These are phyloP conservation scores for Ogataea sp. DNA, from an alignment of 805 yeast genomes.

Conservation along the genomic window DNA sequence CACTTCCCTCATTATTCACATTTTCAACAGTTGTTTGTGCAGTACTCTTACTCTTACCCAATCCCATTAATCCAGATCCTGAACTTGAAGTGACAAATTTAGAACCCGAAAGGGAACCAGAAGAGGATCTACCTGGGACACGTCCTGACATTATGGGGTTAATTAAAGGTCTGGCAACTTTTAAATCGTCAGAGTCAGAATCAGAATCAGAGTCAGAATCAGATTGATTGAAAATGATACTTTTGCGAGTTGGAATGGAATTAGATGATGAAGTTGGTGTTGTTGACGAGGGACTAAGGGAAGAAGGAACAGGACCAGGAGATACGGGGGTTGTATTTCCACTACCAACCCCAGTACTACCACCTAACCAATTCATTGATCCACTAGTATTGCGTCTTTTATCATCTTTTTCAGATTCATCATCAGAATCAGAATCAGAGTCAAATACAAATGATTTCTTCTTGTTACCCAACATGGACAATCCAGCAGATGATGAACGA, in stretches of 20 bases:
- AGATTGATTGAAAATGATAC: neutral
- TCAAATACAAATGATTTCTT: conserved; percentile 26
- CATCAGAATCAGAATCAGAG: conserved; percentile 11
- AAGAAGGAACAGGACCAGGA: neutral
- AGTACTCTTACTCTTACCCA: neutral
- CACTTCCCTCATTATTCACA: neutral
- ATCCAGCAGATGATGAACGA: conserved; percentile 4
- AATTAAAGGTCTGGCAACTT: no score
- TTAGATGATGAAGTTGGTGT: neutral
- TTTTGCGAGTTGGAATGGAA: neutral
- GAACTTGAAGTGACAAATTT: neutral
- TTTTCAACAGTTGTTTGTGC: neutral
- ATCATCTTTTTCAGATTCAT: conserved; percentile 18
- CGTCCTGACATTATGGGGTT: no score
- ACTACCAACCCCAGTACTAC: no score
- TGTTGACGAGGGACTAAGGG: neutral
- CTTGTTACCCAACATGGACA: no score
- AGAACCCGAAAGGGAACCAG: no score
- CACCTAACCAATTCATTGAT: neutral
- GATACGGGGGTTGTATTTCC: no score
- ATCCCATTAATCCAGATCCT: no score
- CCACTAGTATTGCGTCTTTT: neutral
- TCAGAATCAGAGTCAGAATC: neutral
- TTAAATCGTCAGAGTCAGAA: neutral
- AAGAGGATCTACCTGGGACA: no score